Base-by-base conservation (phyloP, 2,329 filamentous ascomycete genomes). In the Cordyceps cicadae region DNA sequence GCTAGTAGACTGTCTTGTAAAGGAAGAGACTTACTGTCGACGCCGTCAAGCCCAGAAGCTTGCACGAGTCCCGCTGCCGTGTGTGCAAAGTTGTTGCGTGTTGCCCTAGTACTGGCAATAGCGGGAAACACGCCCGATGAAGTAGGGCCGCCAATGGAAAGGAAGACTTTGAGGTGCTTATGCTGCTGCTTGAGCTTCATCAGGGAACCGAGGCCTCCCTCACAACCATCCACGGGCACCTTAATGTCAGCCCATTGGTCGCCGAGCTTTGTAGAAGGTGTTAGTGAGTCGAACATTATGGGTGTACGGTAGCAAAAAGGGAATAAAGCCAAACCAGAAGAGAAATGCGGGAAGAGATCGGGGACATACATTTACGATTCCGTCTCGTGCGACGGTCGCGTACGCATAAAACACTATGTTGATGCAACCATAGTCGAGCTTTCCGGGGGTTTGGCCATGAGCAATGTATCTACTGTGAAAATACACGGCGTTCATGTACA, bases 391-490 rank as follows among this genome's bases (percentile, higher is more conserved):
- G 49, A 93, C 83, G 74, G 82, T 88, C 62, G 89, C 89, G 81
- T 90, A 92, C 14, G 89, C 88, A 70, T 93, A 93, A 73, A 92
- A 92, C 29, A 92, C 85, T 69, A 91, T 87, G 66, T 87, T 92
- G 67, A 93, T 86, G 68, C 87, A 89, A 65, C 84, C 84, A 71
- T 90, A 85, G 70, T 89, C 89, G 69, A 93, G 76, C 60, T 85
- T 85, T 1, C 84, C 88, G 0, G 90, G 90, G 17, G 88, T 88
- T 67, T 90, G 84, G 64, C 87, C 83, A 61, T 81, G 80, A 74
- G 92, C 91, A 66, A 91, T 83, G 62, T 86, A 80, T 76, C 84
- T 86, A 73, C 90, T 93, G n/a, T 89, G 88, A 72, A 90, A 94
- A 75, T 93, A 94, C 19, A 91, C 87, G 24, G 87, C 89, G 72